phyloP scores from a whole-genome alignment of 2,329 filamentous ascomycete genomes.

The Eurotiales sp. region DNA sequence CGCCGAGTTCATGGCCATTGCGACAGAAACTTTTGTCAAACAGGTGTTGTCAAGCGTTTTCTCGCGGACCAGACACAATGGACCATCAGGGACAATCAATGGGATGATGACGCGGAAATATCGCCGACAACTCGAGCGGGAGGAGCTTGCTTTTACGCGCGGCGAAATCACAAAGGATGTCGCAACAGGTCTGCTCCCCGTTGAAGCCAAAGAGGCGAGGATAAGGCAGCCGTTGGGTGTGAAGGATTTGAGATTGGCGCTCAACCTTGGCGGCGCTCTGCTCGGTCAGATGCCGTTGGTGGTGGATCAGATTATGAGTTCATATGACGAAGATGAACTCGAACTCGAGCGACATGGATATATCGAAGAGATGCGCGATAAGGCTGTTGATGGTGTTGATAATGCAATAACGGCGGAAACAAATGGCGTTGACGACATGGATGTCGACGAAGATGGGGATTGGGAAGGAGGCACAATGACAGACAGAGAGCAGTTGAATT shows the following conservation, averaged over 20 bases:
- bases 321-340: constrained; percentile 72
- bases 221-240: constrained; percentile 70
- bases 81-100: constrained; percentile 59
- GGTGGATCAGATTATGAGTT: constrained; percentile 64
- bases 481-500: constrained; percentile 36
- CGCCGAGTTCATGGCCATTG: constrained; percentile 58
- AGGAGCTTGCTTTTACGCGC: constrained; percentile 69
- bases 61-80: constrained; percentile 53
- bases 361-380: constrained; percentile 17
- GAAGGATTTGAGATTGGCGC: constrained; percentile 70
- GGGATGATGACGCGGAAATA: constrained; percentile 80
- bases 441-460: constrained; percentile 36
- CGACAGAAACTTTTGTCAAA: constrained; percentile 61
- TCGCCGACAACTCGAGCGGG: constrained; percentile 66
- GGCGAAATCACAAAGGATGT: constrained; percentile 73
- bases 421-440: constrained; percentile 34
- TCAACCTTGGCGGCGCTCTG: constrained; percentile 72
- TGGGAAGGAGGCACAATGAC: constrained; percentile 36
- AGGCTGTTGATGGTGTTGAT: constrained; percentile 16
- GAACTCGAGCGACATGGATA: constrained; percentile 47
- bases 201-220: constrained; percentile 73
- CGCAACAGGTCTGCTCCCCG: constrained; percentile 67
- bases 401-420: constrained; percentile 15
- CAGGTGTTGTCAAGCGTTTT: constrained; percentile 55
- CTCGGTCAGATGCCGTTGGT: constrained; percentile 75